These are phyloP conservation scores for Ustanciosporium gigantosporum DNA, from an alignment of 1,284 basidiomycete genomes.

Conservation along the genomic window DNA sequence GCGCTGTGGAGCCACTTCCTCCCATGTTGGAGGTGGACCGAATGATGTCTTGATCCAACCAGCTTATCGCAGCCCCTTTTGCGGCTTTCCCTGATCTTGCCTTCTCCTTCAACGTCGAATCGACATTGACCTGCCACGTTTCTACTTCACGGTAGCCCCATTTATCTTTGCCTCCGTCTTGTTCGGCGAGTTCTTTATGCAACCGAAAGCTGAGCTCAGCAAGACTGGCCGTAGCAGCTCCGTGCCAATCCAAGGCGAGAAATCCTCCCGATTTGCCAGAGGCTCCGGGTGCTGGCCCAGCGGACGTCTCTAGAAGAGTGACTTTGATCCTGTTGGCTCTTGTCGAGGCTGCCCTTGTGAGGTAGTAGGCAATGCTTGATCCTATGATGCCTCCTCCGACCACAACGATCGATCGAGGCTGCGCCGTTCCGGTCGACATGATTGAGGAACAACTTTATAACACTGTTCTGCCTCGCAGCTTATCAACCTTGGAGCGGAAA, in stretches of 20 bases:
- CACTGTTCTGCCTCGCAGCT: too few relatives aligned
- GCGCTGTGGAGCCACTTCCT: conserved; percentile 68
- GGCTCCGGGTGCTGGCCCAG: conserved; percentile 67
- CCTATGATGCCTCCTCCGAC: conserved; percentile 74
- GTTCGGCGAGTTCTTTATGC: conserved; percentile 75
- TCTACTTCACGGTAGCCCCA: conserved; percentile 82
- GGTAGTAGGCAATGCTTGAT: conserved; percentile 79
- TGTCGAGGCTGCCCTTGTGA: conserved; percentile 56
- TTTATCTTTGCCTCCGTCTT: conserved; percentile 70
- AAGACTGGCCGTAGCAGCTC: conserved; percentile 63
- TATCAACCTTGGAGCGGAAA: too few relatives aligned
- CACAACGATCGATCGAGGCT: conserved; percentile 47
- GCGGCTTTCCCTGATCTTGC: not conserved
- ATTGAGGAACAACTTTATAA: too few relatives aligned
- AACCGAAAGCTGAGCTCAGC: conserved; percentile 77
- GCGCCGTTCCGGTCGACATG: conserved; percentile 19
- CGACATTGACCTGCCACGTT: conserved; percentile 45
- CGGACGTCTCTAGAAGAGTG: conserved; percentile 75
- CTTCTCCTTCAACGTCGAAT: conserved; percentile 34
- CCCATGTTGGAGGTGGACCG: conserved; percentile 57
- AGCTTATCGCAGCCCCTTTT: conserved; percentile 37
- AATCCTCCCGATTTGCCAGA: conserved; percentile 90
- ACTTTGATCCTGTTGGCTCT: conserved; percentile 29
- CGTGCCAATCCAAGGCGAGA: conserved; percentile 78
- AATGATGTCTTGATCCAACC: conserved; percentile 59